Evolutionary conservation across 352 stramenopile genomes (phyloP).

Genomic region (Phytophthora europaea): DNA sequence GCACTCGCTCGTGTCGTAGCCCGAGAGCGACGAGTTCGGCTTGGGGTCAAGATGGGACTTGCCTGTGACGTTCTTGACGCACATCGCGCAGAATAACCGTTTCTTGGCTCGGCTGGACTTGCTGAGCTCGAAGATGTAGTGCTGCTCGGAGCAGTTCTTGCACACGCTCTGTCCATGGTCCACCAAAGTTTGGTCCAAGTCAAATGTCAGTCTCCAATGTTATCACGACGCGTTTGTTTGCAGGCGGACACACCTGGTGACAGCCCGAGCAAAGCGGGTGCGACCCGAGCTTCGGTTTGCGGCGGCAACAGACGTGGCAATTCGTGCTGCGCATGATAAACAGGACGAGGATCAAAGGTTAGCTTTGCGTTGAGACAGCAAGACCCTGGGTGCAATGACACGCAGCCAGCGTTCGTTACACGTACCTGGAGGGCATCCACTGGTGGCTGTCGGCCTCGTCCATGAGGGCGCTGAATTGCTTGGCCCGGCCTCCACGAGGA

Average conservation of each 20-base stretch:
- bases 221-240: not conserved
- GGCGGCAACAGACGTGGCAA: slow-evolving; percentile 47
- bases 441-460: slow-evolving; percentile 38
- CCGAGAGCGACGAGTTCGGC: not conserved
- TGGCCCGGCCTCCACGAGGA: slow-evolving; percentile 30
- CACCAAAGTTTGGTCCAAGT: not conserved
- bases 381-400: slow-evolving; percentile 18
- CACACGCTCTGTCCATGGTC: slow-evolving; percentile 42
- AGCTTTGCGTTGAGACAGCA: slow-evolving; percentile 1
- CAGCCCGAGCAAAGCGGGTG: slow-evolving; percentile 45
- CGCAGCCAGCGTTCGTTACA: slow-evolving; percentile 14
- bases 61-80: slow-evolving; percentile 38
- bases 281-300: slow-evolving; percentile 31
- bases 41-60: slow-evolving; percentile 7
- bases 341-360: slow-evolving; percentile 18
- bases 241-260: slow-evolving; percentile 36
- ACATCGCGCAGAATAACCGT: slow-evolving; percentile 44
- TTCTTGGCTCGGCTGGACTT: slow-evolving; percentile 33
- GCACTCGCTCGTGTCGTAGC: slow-evolving; percentile 21
- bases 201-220: not conserved
- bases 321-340: slow-evolving; percentile 24
- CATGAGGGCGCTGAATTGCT: slow-evolving; percentile 43
- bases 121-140: slow-evolving; percentile 43
- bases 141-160: slow-evolving; percentile 45
- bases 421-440: slow-evolving; percentile 40